Base-by-base conservation (phyloP, 2,329 filamentous ascomycete species). In the Scytalidium lignicola region DNA sequence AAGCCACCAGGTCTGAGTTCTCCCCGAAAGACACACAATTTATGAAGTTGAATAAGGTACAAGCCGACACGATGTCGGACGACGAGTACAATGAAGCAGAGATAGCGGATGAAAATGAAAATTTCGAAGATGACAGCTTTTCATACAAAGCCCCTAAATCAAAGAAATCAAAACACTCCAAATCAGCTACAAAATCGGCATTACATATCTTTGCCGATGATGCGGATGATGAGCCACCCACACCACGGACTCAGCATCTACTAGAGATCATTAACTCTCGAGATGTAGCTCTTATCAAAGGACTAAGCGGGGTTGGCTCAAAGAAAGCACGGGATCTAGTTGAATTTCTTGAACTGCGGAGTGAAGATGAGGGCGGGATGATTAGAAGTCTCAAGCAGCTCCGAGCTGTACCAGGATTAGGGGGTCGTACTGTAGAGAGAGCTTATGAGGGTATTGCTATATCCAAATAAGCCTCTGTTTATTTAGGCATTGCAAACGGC, bases 181-280 rank as follows among this genome's bases (percentile, higher is more conserved):
- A 62, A 53, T 10, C 54, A 15, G 43, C 49, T 44, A 53, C 62
- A 5, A 72, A 65, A 52, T 57, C 60, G 15, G 22, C 53, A 2
- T 57, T 52, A 41, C 43, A 42, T 15, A 47, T 64, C 10, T 64
- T 64, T 37, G 51, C 52, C 18, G 62, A 65, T 28, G 73, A 74
- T 15, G 70, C 67, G 12, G 68, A 69, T 7, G 62, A 66, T n/a
- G 67, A 67, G 23, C 58, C 55, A 2, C 57, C 49, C 6, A 61
- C 55, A 3, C 60, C 60, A 1, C 74, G 80, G 3, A 84, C 83
- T 6, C 74, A 74, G 53, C 76, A 79, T 51, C 69, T 90, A 2
- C 74, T 90, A 2, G 73, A 79, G 43, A 85, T 90, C 58, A 79
- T 90, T 67, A 90, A 90, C 70, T 88, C 84, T 18, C 77, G 83